Evolutionary conservation across 1,139 yeast genomes (phyloP), one percentile per base, ranked within the genome.

Genomic region (Casaregolazyma lundiana): DNA sequence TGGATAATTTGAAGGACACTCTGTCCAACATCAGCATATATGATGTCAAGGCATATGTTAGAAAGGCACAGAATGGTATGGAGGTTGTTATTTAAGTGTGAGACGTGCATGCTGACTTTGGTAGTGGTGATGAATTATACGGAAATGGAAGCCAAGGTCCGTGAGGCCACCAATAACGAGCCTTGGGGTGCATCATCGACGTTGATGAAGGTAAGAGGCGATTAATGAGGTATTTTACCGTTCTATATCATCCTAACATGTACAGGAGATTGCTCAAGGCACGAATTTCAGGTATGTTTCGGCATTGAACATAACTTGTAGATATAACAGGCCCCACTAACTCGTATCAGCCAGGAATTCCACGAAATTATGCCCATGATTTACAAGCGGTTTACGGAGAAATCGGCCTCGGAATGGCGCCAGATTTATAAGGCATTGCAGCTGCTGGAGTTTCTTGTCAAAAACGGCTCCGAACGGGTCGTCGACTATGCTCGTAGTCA

Each of bases 111-210:
- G 30, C 26, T 24, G 16, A 17, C 15, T 8, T 36, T 16, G 8
- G 6, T 16, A 42, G 45, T 88, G 36, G 96, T 95, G 56, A 80
- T 89, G 76, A 92, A 90, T 68, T 82, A 87, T 66, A 87, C 96
- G 9, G 97, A 88, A 55, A 89, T 87, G 84, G 98, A 92, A 69
- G 84, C 96, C 41, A 89, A 86, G 67, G 98, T 65, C 17, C 81
- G 98, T 53, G 97, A 92, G 66, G 97, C 97, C 41, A 92, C 98
- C 48, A 92, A 92, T 65, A 92, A 92, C 64, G 99, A 92, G 67
- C 98, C 98, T 2, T 92, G 99, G 99, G 98, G 98, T n/a, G 95
- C 97, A 2, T 81, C 95, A 1, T 78, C 94, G 4, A 78, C 96
- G 2, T 70, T 86, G 62, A 92, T 94, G 97, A 85, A 70, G 54